These are phyloP conservation scores for Monosporozyma yasuniensis DNA, from an alignment of 805 yeast species.

Conservation along the genomic window DNA sequence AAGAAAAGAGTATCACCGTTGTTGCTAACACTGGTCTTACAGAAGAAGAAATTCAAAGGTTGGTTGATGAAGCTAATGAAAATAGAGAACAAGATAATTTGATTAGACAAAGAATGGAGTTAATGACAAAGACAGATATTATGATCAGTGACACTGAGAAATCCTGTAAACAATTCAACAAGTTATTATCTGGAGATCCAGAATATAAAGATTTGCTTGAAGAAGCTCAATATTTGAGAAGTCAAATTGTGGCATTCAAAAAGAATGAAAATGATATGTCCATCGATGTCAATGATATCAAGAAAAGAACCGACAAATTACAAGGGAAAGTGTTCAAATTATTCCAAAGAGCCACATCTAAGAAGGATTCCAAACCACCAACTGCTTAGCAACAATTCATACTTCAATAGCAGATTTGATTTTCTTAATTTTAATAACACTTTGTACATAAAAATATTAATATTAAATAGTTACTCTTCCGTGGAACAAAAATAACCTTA, in stretches of 20 bases:
- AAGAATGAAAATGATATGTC: constrained; percentile 39
- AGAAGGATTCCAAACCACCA: background rate
- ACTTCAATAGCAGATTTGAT: too few species aligned
- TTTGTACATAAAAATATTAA: too few species aligned
- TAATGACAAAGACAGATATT: constrained; percentile 66
- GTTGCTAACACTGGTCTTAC: constrained; percentile 63
- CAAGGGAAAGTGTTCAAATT: constrained; percentile 31
- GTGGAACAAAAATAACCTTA: too few species aligned
- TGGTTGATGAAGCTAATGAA: constrained; percentile 58
- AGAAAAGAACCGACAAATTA: constrained; percentile 58
- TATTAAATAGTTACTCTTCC: too few species aligned
- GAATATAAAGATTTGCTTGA: constrained; percentile 35
- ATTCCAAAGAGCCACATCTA: constrained; percentile 5
- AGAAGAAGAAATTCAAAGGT: constrained; percentile 54
- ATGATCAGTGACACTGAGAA: constrained; percentile 78
- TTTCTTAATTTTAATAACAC: too few species aligned
- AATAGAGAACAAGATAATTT: constrained; percentile 53
- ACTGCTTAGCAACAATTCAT: too few species aligned
- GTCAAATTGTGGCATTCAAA: constrained; percentile 43
- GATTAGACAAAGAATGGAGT: constrained; percentile 52
- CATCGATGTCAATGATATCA: constrained; percentile 44
- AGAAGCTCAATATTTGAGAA: constrained; percentile 29
- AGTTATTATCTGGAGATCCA: constrained; percentile 38
- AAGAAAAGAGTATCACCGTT: constrained; percentile 56
- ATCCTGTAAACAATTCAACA: constrained; percentile 58